These are phyloP conservation scores for Coemansia sp. DNA, from an alignment of 192 early-diverging fungal species.

Conservation along the genomic window DNA sequence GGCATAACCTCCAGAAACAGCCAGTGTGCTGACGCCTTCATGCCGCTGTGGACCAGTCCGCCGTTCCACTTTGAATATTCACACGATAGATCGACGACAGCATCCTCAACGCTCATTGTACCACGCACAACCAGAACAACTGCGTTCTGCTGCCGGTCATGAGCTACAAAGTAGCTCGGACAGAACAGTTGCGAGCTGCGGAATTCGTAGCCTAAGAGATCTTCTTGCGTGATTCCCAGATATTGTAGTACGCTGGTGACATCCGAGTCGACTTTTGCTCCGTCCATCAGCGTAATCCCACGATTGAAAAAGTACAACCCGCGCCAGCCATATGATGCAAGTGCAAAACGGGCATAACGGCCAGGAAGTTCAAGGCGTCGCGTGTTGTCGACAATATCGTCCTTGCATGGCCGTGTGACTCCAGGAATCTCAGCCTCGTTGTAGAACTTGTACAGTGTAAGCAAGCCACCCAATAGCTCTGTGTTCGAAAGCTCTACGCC, in stretches of 20 bases:
- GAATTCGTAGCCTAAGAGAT: conserved; percentile 68
- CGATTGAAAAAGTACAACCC: conserved; percentile 73
- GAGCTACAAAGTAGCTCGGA: conserved; percentile 69
- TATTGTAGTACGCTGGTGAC: conserved; percentile 63
- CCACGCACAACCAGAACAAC: conserved; percentile 69
- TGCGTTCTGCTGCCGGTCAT: conserved; percentile 61
- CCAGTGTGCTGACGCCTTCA: conserved; percentile 74
- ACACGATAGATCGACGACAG: conserved; percentile 72
- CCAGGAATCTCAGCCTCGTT: conserved; percentile 43
- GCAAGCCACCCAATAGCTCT: conserved; percentile 63
- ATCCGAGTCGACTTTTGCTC: conserved; percentile 64
- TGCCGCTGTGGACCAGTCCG: conserved; percentile 72
- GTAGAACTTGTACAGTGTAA: conserved; percentile 67
- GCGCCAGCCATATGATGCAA: conserved; percentile 72
- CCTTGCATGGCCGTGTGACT: conserved; percentile 39
- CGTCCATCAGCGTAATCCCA: conserved; percentile 67
- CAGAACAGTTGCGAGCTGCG: conserved; percentile 63
- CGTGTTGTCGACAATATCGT: conserved; percentile 28
- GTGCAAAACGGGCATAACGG: conserved; percentile 59
- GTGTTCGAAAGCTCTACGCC: conserved; percentile 68
- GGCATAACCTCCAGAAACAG: conserved; percentile 67
- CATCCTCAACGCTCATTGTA: conserved; percentile 73
- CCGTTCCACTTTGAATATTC: conserved; percentile 78
- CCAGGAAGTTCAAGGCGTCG: conserved; percentile 53
- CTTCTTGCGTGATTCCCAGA: conserved; percentile 60